Evolutionary conservation across 2,329 filamentous ascomycete species (phyloP), one percentile per base, ranked within the genome.

Genomic region (Orbilia javanica): DNA sequence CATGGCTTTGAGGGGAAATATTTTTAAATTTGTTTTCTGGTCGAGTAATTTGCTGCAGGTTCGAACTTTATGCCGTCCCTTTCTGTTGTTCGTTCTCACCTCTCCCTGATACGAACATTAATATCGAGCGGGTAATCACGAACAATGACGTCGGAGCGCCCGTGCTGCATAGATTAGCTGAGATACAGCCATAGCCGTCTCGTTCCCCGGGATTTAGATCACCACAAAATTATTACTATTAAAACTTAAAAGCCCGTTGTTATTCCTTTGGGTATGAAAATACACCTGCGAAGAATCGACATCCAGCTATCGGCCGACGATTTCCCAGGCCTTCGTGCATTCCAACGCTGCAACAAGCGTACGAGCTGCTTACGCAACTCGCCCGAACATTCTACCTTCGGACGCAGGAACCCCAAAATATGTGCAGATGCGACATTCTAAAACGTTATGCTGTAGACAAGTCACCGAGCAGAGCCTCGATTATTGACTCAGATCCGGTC

Each of bases 401-500:
- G 29, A 60, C 18, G 53, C 55, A 60, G 55, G 55, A 60, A 42
- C 55, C n/a, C 22, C 27, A 29, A 29, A 31, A 53, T 29, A 60
- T 7, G 11, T 60, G 27, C 42, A 44, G n/a, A 20, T 42, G 34
- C 53, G 20, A 60, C 53, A 60, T 60, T 60, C 31, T 42, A 60
- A 60, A 60, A 60, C 18, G 53, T 42, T 60, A 60, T 11, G 48
- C 31, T 22, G 13, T 15, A 8, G 18, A 42, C 15, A 8, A 42
- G 20, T 60, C 34, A 60, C 34, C 7, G 4, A 27, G 34, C 55
- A 60, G 55, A 60, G 55, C 55, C 55, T 60, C 55, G 55, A 60
- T 60, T 42, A 3, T 42, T 60, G 34, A 60, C 31, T 60, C 31
- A 42, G 55, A 27, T 39, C 13, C 20, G 29, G 18, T 15, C 22